These are phyloP conservation scores for Saccharum officinarum DNA, from an alignment of 176 grass and related monocot genomes.

Conservation along the genomic window DNA sequence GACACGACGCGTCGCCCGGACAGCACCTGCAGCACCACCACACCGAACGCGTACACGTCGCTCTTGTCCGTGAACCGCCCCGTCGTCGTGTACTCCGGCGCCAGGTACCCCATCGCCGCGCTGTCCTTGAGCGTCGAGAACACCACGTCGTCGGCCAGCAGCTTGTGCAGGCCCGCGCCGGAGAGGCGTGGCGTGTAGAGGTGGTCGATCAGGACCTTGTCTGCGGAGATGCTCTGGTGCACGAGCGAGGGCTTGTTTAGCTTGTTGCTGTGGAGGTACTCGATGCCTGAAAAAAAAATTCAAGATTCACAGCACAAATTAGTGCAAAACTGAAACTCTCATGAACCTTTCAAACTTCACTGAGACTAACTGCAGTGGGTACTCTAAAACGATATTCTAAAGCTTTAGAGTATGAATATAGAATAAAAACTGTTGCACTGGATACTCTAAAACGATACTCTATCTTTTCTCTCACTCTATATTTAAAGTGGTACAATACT, in stretches of 20 bases:
- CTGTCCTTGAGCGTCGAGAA: slow-evolving; percentile 83
- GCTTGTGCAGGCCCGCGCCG: slow-evolving; percentile 59
- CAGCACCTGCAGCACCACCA: slow-evolving; percentile 66
- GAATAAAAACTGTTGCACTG: too few species aligned
- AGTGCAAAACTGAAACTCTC: neutral
- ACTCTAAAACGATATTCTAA: too few species aligned
- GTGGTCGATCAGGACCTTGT: slow-evolving; percentile 69
- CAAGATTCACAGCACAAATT: neutral
- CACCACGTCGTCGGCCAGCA: slow-evolving; percentile 75
- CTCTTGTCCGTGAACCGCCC: slow-evolving; percentile 76
- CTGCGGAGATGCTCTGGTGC: slow-evolving; percentile 74
- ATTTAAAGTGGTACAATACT: too few species aligned
- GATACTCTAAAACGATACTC: too few species aligned
- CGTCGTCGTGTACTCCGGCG: slow-evolving; percentile 76
- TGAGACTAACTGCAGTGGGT: too few species aligned
- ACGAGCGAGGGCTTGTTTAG: slow-evolving; percentile 46
- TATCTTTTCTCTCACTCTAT: too few species aligned
- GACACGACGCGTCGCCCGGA: slow-evolving; percentile 52
- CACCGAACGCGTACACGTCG: slow-evolving; percentile 83
- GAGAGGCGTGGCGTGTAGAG: slow-evolving; percentile 53
- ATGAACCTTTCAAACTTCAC: neutral
- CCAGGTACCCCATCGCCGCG: slow-evolving; percentile 78
- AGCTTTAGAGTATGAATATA: too few species aligned
- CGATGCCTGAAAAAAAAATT: slow-evolving; percentile 48
- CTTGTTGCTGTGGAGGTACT: slow-evolving; percentile 72